phyloP scores from a whole-genome alignment of 2,329 filamentous ascomycete species.

The Nemania diffusa region DNA sequence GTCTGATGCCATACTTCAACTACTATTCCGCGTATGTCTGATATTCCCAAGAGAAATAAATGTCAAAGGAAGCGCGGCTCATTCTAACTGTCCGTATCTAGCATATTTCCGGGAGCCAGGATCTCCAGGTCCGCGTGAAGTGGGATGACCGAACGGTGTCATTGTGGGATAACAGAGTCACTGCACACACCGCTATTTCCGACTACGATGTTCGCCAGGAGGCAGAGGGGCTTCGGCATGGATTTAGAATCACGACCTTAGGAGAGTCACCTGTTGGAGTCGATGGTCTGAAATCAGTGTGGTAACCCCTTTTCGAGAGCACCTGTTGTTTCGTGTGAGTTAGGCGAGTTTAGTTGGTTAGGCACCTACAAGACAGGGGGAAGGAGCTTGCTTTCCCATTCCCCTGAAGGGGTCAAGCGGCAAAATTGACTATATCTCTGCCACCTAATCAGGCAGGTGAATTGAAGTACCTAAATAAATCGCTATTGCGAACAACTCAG shows the following conservation, averaged over 20 bases:
- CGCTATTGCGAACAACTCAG: no score
- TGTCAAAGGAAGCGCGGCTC: neutral
- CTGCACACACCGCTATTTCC: slow-evolving; percentile 56
- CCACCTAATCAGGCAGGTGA: neutral
- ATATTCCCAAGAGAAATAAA: neutral
- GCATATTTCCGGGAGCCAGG: slow-evolving; percentile 65
- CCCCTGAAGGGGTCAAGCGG: no score
- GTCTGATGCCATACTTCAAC: slow-evolving; percentile 73
- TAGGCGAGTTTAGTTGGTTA: no score
- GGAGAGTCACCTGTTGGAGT: slow-evolving; percentile 54
- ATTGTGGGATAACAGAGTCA: slow-evolving; percentile 74
- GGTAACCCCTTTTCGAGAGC: no score
- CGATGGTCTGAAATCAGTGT: slow-evolving; percentile 51
- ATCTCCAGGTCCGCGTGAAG: slow-evolving; percentile 74
- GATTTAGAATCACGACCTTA: slow-evolving; percentile 55
- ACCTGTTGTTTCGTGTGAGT: no score
- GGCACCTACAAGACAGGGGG: no score
- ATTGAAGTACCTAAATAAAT: no score
- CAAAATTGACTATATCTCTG: no score
- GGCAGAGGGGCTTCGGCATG: slow-evolving; percentile 55
- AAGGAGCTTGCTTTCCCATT: no score
- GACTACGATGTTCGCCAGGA: slow-evolving; percentile 56
- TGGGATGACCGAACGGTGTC: slow-evolving; percentile 74
- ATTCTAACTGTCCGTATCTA: slow-evolving; percentile 27
- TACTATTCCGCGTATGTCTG: slow-evolving; percentile 64